These are phyloP conservation scores for Massarina eburnea DNA, from an alignment of 2,329 filamentous ascomycete species.

Conservation along the genomic window DNA sequence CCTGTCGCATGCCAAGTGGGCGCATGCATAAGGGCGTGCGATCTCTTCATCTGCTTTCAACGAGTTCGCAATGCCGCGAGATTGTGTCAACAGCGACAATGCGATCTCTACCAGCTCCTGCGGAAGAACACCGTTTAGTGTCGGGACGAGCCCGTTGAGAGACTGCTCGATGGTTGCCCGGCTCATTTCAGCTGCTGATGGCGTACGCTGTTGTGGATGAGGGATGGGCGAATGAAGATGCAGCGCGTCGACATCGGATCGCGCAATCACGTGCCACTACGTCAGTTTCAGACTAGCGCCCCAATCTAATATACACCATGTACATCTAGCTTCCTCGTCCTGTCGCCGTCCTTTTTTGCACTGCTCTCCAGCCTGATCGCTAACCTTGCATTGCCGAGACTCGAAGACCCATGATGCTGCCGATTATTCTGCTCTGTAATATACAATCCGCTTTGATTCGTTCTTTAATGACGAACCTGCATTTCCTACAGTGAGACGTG, in stretches of 20 bases:
- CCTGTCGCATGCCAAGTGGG: slow-evolving; percentile 77
- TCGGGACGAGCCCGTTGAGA: slow-evolving; percentile 47
- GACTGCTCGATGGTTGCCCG: slow-evolving; percentile 33
- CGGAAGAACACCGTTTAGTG: slow-evolving; percentile 36
- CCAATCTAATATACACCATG: too few species aligned
- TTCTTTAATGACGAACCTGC: too few species aligned
- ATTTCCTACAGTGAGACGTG: too few species aligned
- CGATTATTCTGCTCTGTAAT: too few species aligned
- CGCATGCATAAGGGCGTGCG: slow-evolving; percentile 40
- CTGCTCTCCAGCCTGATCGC: too few species aligned
- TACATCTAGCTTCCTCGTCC: too few species aligned
- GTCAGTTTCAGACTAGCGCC: neutral
- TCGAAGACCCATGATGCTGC: too few species aligned
- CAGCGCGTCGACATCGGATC: neutral
- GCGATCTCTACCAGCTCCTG: slow-evolving; percentile 36
- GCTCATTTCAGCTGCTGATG: too few species aligned
- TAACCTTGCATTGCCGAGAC: too few species aligned
- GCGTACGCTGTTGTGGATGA: slow-evolving; percentile 3
- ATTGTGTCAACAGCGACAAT: slow-evolving; percentile 38
- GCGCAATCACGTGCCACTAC: neutral
- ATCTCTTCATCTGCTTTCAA: slow-evolving; percentile 42
- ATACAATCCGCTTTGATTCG: too few species aligned
- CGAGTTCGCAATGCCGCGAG: slow-evolving; percentile 52
- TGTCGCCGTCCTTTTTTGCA: too few species aligned
- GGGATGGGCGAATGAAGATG: neutral